A percentile compares a stretch with the other conserved stretches of the same genome.
These are phyloP conservation scores for Teratosphaeriaceae sp. DNA, from an alignment of 2,329 filamentous ascomycete genomes.

Conservation along the genomic window DNA sequence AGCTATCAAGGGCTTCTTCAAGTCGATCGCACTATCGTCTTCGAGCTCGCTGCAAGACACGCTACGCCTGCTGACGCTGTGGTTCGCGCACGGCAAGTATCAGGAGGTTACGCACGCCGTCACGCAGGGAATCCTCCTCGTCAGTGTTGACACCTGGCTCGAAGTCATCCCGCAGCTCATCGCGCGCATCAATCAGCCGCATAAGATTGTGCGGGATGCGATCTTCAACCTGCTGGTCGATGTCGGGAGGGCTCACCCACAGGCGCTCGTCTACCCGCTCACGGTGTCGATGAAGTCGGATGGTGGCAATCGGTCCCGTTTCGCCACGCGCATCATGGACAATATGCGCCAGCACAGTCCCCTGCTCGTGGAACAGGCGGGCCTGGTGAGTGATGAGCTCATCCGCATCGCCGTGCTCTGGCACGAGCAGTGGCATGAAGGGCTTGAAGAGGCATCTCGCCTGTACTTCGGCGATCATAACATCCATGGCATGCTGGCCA, in stretches of 20 bases:
- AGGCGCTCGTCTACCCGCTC: slow-evolving; percentile 92
- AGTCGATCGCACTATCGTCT: slow-evolving; percentile 85
- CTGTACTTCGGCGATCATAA: slow-evolving; percentile 97
- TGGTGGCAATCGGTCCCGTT: slow-evolving; percentile 73
- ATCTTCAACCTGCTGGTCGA: slow-evolving; percentile 90
- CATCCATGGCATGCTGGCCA: slow-evolving; percentile 94
- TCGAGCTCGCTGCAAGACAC: slow-evolving; percentile 95
- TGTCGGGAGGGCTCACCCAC: slow-evolving; percentile 88
- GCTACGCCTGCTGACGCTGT: slow-evolving; percentile 81
- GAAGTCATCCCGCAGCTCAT: slow-evolving; percentile 97
- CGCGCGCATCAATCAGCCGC: slow-evolving; percentile 94
- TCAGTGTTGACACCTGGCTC: slow-evolving; percentile 97
- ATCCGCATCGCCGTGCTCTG: slow-evolving; percentile 95
- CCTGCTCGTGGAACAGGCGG: slow-evolving; percentile 87
- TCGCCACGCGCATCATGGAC: slow-evolving; percentile 92
- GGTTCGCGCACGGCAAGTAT: slow-evolving; percentile 90
- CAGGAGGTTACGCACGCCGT: slow-evolving; percentile 83
- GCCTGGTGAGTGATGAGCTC: slow-evolving; percentile 89
- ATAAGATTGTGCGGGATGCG: slow-evolving; percentile 76
- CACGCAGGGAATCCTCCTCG: slow-evolving; percentile 80
- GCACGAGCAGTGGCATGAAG: slow-evolving; percentile 99
- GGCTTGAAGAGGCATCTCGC: slow-evolving; percentile 89
- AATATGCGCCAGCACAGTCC: slow-evolving; percentile 95
- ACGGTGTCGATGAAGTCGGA: slow-evolving; percentile 98
- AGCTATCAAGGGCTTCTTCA: slow-evolving; percentile 93